phyloP scores from a whole-genome alignment of 345 rosid genomes.

The Rhizophora apiculata region DNA sequence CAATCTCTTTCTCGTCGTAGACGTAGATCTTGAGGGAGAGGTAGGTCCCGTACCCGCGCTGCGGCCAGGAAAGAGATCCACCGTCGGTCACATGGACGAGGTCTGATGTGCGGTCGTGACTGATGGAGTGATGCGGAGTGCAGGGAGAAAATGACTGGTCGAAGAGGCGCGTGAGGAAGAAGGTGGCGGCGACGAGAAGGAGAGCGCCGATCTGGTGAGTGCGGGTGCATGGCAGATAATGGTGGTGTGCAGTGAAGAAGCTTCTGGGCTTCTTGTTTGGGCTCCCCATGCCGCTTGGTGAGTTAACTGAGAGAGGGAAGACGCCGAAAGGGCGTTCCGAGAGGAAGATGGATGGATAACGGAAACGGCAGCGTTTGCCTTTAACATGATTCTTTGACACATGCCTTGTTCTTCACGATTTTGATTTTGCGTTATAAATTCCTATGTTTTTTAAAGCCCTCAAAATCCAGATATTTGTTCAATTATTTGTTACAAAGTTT shows the following conservation, averaged over 20 bases:
- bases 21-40: constrained; percentile 77
- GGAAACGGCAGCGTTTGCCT: no score
- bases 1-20: constrained; percentile 82
- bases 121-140: constrained; percentile 20
- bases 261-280: constrained; percentile 35
- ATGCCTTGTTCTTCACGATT: no score
- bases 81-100: constrained; percentile 16
- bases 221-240: constrained; percentile 67
- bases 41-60: constrained; percentile 56
- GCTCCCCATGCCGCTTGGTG: constrained; percentile 8
- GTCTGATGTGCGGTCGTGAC: constrained; percentile 18
- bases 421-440: no score
- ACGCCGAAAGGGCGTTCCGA: no score
- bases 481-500: no score
- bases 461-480: no score
- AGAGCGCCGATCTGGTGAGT: constrained; percentile 88
- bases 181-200: constrained; percentile 61
- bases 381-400: no score
- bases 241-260: constrained; percentile 39
- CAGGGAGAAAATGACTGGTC: constrained; percentile 52
- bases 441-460: no score
- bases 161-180: constrained; percentile 76
- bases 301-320: no score
- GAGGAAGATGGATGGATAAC: no score
- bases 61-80: constrained; percentile 52